Conservation (phyloP, 1,284 basidiomycete genomes). For the Grifola frondosa region DNA sequence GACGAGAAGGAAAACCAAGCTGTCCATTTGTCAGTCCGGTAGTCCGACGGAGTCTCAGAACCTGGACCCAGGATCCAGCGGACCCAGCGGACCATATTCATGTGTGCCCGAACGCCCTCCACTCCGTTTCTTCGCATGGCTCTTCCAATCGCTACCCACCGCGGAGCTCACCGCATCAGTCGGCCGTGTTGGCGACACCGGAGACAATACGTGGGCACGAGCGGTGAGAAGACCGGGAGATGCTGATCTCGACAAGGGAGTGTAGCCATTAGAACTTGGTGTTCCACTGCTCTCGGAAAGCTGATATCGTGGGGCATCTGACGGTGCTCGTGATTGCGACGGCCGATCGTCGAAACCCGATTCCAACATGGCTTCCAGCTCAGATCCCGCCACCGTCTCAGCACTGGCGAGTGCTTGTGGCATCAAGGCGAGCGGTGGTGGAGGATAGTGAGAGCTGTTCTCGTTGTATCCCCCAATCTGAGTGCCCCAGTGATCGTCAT, state of each 20-base stretch:
- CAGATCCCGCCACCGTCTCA: conserved; percentile 67
- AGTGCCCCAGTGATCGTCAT: conserved; percentile 91
- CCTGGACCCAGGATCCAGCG: conserved; percentile 59
- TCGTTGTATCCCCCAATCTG: conserved; percentile 91
- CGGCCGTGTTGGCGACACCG: conserved; percentile 41
- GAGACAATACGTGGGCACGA: conserved; percentile 37
- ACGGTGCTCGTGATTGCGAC: conserved; percentile 30
- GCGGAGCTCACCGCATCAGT: conserved; percentile 37
- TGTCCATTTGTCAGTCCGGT: conserved; percentile 13
- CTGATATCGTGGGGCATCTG: conserved; percentile 54
- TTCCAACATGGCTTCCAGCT: conserved; percentile 89
- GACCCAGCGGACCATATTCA: conserved; percentile 75
- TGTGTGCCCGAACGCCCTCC: conserved; percentile 43
- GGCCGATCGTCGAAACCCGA: conserved; percentile 78
- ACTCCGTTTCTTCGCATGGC: conserved; percentile 44
- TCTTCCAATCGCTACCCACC: conserved; percentile 38
- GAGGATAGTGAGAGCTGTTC: conserved; percentile 72
- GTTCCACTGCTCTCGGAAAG: conserved; percentile 50
- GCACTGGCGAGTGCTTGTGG: conserved; percentile 51
- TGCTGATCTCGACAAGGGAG: conserved; percentile 50
- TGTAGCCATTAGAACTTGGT: conserved; percentile 49
- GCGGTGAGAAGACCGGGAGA: conserved; percentile 39
- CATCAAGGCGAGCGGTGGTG: conserved; percentile 75
- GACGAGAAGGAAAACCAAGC: conserved; percentile 14
- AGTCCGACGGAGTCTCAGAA: conserved; percentile 26